Evolutionary conservation across 306 rosid genomes (phyloP), one percentile per base, ranked within the genome.

Genomic region (Potentilla sterilis): DNA sequence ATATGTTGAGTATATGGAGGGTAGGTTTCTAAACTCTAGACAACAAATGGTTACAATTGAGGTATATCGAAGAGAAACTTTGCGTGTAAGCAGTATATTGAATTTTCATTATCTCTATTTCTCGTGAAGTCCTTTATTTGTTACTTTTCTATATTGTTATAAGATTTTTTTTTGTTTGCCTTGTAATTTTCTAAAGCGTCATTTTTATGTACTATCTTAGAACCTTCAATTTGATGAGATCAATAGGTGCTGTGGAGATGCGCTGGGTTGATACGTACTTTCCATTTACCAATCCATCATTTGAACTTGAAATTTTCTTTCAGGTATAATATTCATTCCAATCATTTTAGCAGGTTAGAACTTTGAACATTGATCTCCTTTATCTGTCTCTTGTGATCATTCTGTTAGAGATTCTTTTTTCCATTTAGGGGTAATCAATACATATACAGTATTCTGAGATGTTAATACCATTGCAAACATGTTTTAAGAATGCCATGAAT

Each of bases 251-350:
- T 59, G 97, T 92, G 76, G 97, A 95, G 81, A 91, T 90, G 96
- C 97, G 92, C 54, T 95, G 98, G 98, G 88, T 95, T 69, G 97
- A 95, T 85, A 88, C 98, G 48, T 95, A 92, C 84, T 92, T 92
- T 76, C 97, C 98, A 43, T 95, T 95, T 82, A 95, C 98, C 58
- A 83, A 86, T 81, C 98, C 98, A 38, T 95, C 97, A 48, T 95
- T 88, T 83, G 98, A 95, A 79, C 98, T 95, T 66, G 97, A 95
- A 85, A 92, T 95, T 65, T 92, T 87, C 81, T 95, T 95, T 79
- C 77, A 92, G 95, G 98, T 90, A 86, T 51, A 67, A 73, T 68
- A 40, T 57, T 74, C 69, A 55, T 74, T 28, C 28, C 8, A n/a
- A n/a, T n/a, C n/a, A n/a, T n/a, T n/a, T n/a, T n/a, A n/a, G n/a